These are phyloP conservation scores for Aspergillus egyptiacus DNA, from an alignment of 495 filamentous ascomycete genomes.

Conservation along the genomic window DNA sequence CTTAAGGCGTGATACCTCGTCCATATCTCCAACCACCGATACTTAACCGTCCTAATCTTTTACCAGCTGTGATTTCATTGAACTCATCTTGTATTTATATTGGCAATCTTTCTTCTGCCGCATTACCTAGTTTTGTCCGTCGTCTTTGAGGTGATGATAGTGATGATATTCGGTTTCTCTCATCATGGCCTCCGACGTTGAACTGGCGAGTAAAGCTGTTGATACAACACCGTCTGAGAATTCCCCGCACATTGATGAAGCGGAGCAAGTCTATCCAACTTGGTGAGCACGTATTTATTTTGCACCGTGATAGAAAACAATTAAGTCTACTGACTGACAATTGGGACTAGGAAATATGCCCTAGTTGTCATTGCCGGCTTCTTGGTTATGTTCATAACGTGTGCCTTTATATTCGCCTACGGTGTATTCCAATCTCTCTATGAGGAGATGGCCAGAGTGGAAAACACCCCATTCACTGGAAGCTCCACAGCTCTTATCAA, in stretches of 20 bases:
- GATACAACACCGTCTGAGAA: neutral
- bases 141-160: neutral
- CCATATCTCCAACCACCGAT: no score
- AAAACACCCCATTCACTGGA: constrained; percentile 31
- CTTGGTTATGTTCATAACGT: constrained; percentile 39
- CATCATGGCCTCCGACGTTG: neutral
- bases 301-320: no score
- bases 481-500: constrained; percentile 36
- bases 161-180: neutral
- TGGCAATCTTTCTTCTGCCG: no score
- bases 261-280: neutral
- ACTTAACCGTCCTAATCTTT: no score
- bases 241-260: neutral
- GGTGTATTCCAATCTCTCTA: constrained; percentile 44
- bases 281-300: neutral
- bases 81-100: no score
- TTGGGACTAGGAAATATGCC: constrained; percentile 10
- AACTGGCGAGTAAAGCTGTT: neutral
- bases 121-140: neutral
- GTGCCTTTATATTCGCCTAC: constrained; percentile 40
- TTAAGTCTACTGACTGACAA: neutral
- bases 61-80: no score
- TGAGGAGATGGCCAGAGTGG: constrained; percentile 30
- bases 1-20: no score
- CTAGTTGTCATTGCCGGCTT: constrained; percentile 29